Evolutionary conservation across 1,284 basidiomycete genomes (phyloP), one percentile per base, ranked within the genome.

Genomic region (Cutaneotrichosporon mucoides): DNA sequence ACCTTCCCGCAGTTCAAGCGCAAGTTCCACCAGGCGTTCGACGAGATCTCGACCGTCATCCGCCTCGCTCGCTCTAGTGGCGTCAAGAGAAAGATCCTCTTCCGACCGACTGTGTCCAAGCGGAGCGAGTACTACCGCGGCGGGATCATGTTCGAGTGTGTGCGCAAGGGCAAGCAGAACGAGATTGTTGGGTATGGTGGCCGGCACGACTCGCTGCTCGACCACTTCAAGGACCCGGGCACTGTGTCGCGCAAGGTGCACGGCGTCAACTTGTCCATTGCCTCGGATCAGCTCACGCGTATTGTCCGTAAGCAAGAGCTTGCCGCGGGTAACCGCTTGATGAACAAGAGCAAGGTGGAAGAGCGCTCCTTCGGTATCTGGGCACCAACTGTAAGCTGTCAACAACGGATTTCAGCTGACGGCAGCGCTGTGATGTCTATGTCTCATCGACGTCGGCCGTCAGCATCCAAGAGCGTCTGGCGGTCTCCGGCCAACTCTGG

Each of bases 391-490:
- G 71, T 72, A 36, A 59, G 71, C 62, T 24, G 8, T 12, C 8
- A 34, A 49, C 4, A 12, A 6, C 24, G 6, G 4, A 36, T 35
- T 4, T 13, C 2, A 16, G 45, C 73, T 70, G 71, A 76, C 34
- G 72, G 4, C 70, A 82, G 56, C 78, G 83, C 35, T 83, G 82
- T 62, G 83, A 84, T 64, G 82, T 83, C 16, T 84, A 84, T 61
- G 78, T 84, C 2, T 80, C 81, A 5, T 74, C 73, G 1, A 80
- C 80, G 52, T 72, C 73, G 5, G 76, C 78, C 0, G 80, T 80
- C 0, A 72, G 82, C 60, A 71, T 83, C 6, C 70, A 78, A 8
- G 70, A 74, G 6, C 73, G 82, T 5, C 73, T 84, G 49, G 75
- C 77, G 43, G 70, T 84, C 43, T 79, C 79, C 12, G 77, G 79